phyloP scores from a whole-genome alignment of 1,284 basidiomycete genomes.

The Pascua sp. region DNA sequence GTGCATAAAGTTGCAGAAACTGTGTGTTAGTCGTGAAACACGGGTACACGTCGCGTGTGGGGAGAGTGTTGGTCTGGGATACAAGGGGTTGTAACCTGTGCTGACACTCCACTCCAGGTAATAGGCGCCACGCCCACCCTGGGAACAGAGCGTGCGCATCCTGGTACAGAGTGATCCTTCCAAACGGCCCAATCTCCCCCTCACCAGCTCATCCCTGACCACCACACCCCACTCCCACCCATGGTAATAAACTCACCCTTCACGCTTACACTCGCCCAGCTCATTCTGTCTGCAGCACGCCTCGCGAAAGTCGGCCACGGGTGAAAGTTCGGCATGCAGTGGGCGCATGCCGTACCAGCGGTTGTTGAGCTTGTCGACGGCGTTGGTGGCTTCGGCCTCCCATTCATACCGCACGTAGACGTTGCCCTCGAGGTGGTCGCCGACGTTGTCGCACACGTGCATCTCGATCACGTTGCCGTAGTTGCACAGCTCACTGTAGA shows the following conservation, averaged over 20 bases:
- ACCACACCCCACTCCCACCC: too few species aligned
- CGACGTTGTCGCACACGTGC: constrained; percentile 98
- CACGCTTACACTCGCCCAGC: constrained; percentile 91
- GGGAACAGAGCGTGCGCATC: too few species aligned
- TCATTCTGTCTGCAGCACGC: constrained; percentile 98
- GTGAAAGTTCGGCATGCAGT: constrained; percentile 95
- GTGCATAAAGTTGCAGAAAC: constrained; percentile 98
- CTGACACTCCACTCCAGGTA: too few species aligned
- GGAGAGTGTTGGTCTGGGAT: too few species aligned
- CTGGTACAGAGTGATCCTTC: not conserved
- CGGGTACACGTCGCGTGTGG: not conserved
- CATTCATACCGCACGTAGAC: constrained; percentile 98
- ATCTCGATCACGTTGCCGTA: constrained; percentile 94
- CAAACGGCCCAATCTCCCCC: too few species aligned
- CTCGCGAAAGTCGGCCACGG: constrained; percentile 98
- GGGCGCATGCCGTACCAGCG: constrained; percentile 98
- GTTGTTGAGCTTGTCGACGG: constrained; percentile 89
- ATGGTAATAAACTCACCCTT: constrained; percentile 61
- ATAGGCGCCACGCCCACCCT: too few species aligned
- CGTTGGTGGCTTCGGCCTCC: constrained; percentile 94
- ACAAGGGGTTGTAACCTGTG: too few species aligned
- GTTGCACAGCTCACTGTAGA: constrained; percentile 69
- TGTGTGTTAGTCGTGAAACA: constrained; percentile 45
- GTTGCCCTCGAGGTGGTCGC: constrained; percentile 97
- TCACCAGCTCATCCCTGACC: too few species aligned